Conservation (phyloP, 2,329 filamentous ascomycete genomes). For the Lachnum nothofagi region DNA sequence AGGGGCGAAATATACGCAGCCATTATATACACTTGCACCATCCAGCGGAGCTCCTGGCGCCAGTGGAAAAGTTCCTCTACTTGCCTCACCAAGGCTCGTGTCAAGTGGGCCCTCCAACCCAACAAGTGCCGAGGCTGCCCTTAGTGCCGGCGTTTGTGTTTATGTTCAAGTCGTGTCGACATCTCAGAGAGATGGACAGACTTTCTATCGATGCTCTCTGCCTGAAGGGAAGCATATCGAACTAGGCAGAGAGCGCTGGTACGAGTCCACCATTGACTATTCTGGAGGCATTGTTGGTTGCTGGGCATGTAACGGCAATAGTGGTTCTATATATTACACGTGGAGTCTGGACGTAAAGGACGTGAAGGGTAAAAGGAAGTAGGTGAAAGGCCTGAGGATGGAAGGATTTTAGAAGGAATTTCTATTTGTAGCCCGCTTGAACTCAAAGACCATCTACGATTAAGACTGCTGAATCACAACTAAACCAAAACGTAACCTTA, state of each 20-base stretch:
- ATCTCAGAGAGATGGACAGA: neutral
- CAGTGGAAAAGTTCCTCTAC: neutral
- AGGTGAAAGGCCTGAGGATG: neutral
- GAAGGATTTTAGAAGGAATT: neutral
- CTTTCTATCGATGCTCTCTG: neutral
- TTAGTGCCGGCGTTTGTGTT: neutral
- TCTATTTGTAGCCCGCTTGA: neutral
- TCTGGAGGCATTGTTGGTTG: neutral
- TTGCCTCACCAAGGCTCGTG: neutral
- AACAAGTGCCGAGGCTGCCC: neutral
- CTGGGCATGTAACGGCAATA: neutral
- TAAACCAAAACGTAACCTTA: neutral
- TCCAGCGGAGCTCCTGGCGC: neutral
- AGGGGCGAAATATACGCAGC: neutral
- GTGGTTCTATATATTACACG: neutral
- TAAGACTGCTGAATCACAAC: neutral
- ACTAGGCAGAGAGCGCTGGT: neutral
- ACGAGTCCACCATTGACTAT: neutral
- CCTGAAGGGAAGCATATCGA: neutral
- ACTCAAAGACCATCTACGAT: neutral
- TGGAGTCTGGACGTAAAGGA: neutral
- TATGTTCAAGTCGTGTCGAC: neutral
- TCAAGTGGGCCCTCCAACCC: neutral
- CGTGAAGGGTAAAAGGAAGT: neutral
- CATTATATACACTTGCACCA: neutral